Evolutionary conservation across 352 stramenopile genomes (phyloP).

Genomic region (Globisporangium middletonii): DNA sequence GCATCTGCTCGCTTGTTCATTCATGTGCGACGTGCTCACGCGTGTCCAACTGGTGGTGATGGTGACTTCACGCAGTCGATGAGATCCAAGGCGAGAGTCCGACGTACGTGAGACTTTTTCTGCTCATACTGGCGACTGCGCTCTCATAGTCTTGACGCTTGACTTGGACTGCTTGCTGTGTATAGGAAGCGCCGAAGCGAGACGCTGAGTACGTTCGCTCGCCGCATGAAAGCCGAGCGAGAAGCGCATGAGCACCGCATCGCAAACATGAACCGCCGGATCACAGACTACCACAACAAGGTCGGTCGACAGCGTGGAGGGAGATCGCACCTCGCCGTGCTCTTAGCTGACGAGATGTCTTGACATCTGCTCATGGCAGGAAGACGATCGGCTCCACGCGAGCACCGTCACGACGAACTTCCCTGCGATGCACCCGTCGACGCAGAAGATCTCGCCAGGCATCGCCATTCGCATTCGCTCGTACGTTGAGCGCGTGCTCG

Average conservation of each 20-base stretch:
- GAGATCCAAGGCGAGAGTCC: conserved; percentile 35
- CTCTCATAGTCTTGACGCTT: not conserved
- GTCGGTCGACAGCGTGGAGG: conserved; percentile 17
- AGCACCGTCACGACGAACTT: conserved; percentile 70
- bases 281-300: conserved; percentile 69
- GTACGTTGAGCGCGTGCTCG: conserved; percentile 23
- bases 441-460: conserved; percentile 53
- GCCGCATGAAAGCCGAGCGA: conserved; percentile 52
- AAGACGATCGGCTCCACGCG: conserved; percentile 55
- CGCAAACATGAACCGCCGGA: conserved; percentile 79
- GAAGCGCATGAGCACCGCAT: conserved; percentile 54
- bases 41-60: not conserved
- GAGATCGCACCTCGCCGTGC: not conserved
- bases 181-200: conserved; percentile 42
- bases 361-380: conserved; percentile 18
- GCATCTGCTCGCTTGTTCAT: no score
- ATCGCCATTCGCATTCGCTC: conserved; percentile 64
- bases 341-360: not conserved
- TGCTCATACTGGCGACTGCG: not conserved
- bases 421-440: conserved; percentile 73
- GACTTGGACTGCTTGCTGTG: not conserved
- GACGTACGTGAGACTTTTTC: conserved; percentile 23
- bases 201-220: conserved; percentile 43
- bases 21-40: not conserved
- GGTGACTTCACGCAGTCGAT: conserved; percentile 16